Evolutionary conservation across 345 rosid genomes (phyloP).

Genomic region (Pugionium cornutum): DNA sequence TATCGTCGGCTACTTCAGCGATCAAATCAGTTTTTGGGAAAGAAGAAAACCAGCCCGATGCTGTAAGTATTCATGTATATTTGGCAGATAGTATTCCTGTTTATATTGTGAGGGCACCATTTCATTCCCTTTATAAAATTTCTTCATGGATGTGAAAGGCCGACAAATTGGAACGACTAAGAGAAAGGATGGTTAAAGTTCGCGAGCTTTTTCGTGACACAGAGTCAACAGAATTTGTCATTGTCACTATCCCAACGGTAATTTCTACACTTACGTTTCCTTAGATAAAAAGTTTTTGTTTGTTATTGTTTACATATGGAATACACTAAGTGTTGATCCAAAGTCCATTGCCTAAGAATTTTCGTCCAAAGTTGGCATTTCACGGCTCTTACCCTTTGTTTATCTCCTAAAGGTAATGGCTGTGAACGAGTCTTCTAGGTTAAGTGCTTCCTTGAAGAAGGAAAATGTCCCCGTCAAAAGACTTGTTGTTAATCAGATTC

Average conservation of each 20-base stretch:
- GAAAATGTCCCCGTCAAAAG: constrained; percentile 89
- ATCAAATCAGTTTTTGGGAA: constrained; percentile 94
- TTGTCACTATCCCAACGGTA: constrained; percentile 97
- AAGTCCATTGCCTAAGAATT: neutral
- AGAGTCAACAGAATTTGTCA: constrained; percentile 89
- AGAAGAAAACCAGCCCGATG: constrained; percentile 58
- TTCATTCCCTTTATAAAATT: constrained; percentile 1
- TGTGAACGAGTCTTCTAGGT: constrained; percentile 81
- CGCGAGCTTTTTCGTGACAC: constrained; percentile 90
- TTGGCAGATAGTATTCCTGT: constrained; percentile 10
- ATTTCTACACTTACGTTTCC: constrained; percentile 18
- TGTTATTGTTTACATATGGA: too few relatives aligned
- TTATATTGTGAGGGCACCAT: constrained; percentile 1
- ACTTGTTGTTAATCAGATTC: constrained; percentile 90
- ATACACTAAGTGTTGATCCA: too few relatives aligned
- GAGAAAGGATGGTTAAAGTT: constrained; percentile 98
- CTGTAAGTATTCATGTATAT: constrained; percentile 55
- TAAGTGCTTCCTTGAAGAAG: constrained; percentile 76
- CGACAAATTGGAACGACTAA: constrained; percentile 75
- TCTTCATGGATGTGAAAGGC: constrained; percentile 48
- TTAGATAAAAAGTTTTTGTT: neutral
- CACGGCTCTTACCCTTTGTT: constrained; percentile 13
- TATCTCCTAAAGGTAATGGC: constrained; percentile 79
- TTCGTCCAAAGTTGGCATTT: constrained; percentile 6
- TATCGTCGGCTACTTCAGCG: constrained; percentile 89